Percentiles rank a stretch among this genome's conserved stretches.
Conservation (phyloP, 768 basidiomycete species). For the Boletus speciosus region DNA sequence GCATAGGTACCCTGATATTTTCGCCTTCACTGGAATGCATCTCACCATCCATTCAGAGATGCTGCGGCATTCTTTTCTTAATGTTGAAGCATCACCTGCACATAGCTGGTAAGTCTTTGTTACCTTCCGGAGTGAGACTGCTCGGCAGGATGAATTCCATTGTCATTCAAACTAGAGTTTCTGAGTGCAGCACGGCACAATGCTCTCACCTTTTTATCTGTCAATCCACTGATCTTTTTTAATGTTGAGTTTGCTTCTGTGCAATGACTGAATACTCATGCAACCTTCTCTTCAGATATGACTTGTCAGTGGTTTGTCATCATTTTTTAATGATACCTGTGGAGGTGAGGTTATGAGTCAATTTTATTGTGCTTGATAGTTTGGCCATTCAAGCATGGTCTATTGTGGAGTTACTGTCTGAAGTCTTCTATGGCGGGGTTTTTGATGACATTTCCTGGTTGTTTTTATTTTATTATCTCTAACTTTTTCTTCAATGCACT, state of each 20-base stretch:
- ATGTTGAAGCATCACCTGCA: neutral
- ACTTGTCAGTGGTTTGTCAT: no score
- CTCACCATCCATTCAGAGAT: slow-evolving; percentile 13
- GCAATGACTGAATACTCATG: slow-evolving; percentile 1
- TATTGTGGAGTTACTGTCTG: no score
- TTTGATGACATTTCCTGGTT: no score
- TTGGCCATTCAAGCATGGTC: no score
- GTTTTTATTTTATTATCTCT: no score
- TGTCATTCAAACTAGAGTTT: slow-evolving; percentile 73
- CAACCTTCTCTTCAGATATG: neutral
- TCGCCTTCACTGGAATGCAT: neutral
- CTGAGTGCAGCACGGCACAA: slow-evolving; percentile 65
- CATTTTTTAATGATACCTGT: no score
- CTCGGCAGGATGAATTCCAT: slow-evolving; percentile 49
- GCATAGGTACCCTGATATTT: slow-evolving; percentile 90
- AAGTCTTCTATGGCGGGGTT: no score
- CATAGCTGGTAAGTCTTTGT: slow-evolving; percentile 8
- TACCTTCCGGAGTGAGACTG: slow-evolving; percentile 3
- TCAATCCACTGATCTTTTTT: slow-evolving; percentile 57
- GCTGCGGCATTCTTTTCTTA: neutral
- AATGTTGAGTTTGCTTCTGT: neutral
- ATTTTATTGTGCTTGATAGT: no score
- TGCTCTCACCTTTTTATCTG: slow-evolving; percentile 61
- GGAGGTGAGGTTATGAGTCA: no score
- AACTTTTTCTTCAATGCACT: no score